Conservation (phyloP, 1,284 basidiomycete genomes). For the Tilletia indica region DNA sequence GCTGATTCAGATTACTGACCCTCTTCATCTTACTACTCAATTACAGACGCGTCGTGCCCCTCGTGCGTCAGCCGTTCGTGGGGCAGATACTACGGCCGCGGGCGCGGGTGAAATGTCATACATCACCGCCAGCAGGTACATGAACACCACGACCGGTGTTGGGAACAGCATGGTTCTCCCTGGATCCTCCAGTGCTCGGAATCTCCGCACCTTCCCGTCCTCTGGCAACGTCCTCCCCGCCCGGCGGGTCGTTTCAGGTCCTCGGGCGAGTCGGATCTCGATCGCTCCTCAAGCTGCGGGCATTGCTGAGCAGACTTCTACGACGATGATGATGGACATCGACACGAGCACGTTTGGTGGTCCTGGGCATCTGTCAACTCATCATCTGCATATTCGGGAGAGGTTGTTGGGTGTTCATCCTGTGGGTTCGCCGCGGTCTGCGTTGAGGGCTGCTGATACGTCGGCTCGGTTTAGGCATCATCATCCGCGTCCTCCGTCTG, state of each 20-base stretch:
- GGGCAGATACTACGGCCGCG: not conserved
- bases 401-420: constrained; percentile 1
- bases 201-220: not conserved
- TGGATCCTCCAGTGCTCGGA: not conserved
- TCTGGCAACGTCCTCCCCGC: not conserved
- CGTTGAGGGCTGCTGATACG: not conserved
- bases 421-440: constrained; percentile 4
- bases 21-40: not conserved
- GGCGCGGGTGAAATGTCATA: not conserved
- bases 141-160: not conserved
- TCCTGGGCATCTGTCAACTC: not conserved
- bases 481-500: not conserved
- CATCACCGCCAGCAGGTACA: not conserved
- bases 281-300: not conserved
- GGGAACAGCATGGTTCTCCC: not conserved
- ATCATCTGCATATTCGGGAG: not conserved
- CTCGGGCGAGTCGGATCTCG: not conserved
- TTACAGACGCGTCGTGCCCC: constrained; percentile 8
- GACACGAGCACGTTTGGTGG: not conserved
- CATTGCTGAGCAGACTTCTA: not conserved
- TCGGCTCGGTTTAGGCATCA: not conserved
- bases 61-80: not conserved
- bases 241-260: constrained; percentile 2
- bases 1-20: not conserved
- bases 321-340: constrained; percentile 10